Base-by-base conservation (phyloP, 2,329 filamentous ascomycete species). In the Mycocentrospora acerina region DNA sequence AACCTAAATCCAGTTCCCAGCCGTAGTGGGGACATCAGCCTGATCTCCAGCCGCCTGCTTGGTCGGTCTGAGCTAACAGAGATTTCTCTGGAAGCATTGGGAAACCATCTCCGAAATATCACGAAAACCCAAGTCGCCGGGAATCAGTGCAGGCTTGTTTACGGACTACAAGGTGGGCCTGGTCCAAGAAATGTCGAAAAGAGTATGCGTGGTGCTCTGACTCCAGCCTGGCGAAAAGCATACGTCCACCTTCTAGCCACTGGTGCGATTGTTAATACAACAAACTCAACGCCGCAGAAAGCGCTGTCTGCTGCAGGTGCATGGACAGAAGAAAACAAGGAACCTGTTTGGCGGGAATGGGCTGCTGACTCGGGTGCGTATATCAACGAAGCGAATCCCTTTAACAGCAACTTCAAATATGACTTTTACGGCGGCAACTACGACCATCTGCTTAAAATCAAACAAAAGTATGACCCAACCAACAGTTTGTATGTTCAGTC, bases 141-240 rank as follows among this genome's bases (percentile, higher is more conserved):
- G 0, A 16, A 40, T 9, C 42, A 60, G 13, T 55, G 49, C 12
- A 44, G 45, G 46, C 49, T 47, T 31, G 50, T 47, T 13, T 27
- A 61, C 37, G 58, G 61, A 11, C 32, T 66, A 2, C 53, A 58
- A 29, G 60, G 53, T 16, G 63, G 64, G 2, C 51, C 55, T 6
- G 61, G 62, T 12, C 54, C 61, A 2, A 44, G 48, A 15, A 43
- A 58, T 15, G 46, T 35, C 1, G 32, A 52, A 2, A 26, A 36
- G 3, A 12, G 33, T 6, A 42, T 19, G 17, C 59, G 40, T 39
- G 62, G 61, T 19, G 54, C 62, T 7, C 46, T 67, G 15, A 43
- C 55, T 19, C 59, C 60, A 0, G 60, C 59, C 1, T 71, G 68
- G 68, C 55, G 60, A 14, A 46, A 40, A 2, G 55, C 64, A 4